Conservation (phyloP, 768 basidiomycete species). For the Daedaleopsis nitida region DNA sequence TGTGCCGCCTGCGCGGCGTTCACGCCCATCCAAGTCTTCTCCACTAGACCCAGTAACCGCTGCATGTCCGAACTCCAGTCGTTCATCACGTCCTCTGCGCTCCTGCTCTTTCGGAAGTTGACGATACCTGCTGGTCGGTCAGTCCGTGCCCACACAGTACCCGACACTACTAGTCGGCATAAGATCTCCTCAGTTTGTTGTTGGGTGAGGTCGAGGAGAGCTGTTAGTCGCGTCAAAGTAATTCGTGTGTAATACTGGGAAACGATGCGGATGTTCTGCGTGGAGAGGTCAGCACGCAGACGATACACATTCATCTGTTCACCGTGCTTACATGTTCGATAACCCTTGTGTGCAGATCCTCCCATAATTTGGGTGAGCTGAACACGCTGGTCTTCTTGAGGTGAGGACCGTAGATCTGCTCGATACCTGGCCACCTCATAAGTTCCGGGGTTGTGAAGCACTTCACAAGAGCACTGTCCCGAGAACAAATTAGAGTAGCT, state of each 20-base stretch:
- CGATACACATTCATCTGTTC: background rate
- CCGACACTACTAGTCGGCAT: slow-evolving; percentile 86
- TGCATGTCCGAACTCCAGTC: slow-evolving; percentile 98
- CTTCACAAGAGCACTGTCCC: slow-evolving; percentile 85
- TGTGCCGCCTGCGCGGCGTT: slow-evolving; percentile 88
- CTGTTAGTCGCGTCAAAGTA: slow-evolving; percentile 76
- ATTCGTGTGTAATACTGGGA: slow-evolving; percentile 95
- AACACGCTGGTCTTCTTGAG: slow-evolving; percentile 84
- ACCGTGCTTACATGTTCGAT: slow-evolving; percentile 84
- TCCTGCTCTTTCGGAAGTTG: slow-evolving; percentile 80
- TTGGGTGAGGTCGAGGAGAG: slow-evolving; percentile 81
- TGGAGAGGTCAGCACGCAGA: background rate
- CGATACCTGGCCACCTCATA: slow-evolving; percentile 97
- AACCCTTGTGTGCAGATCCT: slow-evolving; percentile 92
- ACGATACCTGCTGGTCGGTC: slow-evolving; percentile 92
- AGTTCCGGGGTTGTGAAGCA: slow-evolving; percentile 91
- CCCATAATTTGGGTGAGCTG: slow-evolving; percentile 78
- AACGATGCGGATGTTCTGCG: slow-evolving; percentile 93
- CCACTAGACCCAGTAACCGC: slow-evolving; percentile 85
- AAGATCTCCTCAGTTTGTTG: slow-evolving; percentile 88
- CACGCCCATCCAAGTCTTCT: slow-evolving; percentile 99
- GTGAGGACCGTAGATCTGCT: slow-evolving; percentile 82
- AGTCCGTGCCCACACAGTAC: slow-evolving; percentile 90
- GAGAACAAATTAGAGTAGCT: background rate
- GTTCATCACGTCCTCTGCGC: slow-evolving; percentile 93